Conservation (phyloP, 1,139 yeast species). For the Candida tunisiensis region DNA sequence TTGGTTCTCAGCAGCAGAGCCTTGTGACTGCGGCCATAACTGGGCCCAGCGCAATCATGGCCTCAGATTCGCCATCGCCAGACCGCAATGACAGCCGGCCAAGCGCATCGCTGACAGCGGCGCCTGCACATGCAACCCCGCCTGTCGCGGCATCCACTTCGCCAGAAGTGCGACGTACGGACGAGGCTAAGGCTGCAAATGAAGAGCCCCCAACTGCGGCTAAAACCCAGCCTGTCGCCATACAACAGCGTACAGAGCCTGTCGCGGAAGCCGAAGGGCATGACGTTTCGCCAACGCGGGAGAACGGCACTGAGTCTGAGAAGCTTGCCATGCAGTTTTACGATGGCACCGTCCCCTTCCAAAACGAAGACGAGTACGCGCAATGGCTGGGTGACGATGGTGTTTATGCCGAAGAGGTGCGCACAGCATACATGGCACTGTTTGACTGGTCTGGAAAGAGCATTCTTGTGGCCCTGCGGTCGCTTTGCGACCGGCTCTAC, state of each 20-base stretch:
- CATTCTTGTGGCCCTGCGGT: conserved; percentile 34
- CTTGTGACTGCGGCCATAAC: too few relatives aligned
- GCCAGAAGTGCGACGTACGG: not conserved
- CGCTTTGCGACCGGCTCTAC: conserved; percentile 46
- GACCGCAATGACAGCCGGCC: too few relatives aligned
- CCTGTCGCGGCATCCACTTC: too few relatives aligned
- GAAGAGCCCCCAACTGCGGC: not conserved
- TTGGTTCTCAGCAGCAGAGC: too few relatives aligned
- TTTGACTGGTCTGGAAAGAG: conserved; percentile 16
- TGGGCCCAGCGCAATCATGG: too few relatives aligned
- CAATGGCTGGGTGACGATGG: conserved; percentile 16
- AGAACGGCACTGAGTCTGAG: not conserved
- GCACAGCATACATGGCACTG: conserved; percentile 13
- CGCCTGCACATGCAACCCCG: too few relatives aligned
- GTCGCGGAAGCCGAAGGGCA: too few relatives aligned
- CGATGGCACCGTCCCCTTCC: not conserved
- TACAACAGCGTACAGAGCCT: too few relatives aligned
- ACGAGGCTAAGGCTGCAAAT: not conserved
- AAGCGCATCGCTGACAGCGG: too few relatives aligned
- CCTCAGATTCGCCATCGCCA: too few relatives aligned
- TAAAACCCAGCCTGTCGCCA: not conserved
- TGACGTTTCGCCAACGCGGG: too few relatives aligned
- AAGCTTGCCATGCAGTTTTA: not conserved
- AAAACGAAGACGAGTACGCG: conserved; percentile 5
- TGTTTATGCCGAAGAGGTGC: conserved; percentile 8